phyloP scores from a whole-genome alignment of 139 green algal genomes.

The Astrephomene gubernaculifera region DNA sequence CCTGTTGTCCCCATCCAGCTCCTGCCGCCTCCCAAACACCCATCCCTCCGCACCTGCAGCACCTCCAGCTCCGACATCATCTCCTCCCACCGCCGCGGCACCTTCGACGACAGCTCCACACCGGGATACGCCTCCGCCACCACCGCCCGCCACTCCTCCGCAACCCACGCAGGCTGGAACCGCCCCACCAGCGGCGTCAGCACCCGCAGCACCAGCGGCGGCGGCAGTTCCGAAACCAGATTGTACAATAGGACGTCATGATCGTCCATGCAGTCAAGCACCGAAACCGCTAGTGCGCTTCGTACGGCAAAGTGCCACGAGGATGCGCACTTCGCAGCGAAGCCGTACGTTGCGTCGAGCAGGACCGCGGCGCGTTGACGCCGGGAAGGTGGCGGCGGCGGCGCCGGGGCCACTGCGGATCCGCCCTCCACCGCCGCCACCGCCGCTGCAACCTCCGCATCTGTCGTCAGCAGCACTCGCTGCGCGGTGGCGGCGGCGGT shows the following conservation, averaged over 20 bases:
- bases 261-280: constrained; percentile 39
- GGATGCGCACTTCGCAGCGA: neutral
- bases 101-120: neutral
- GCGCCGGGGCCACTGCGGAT: neutral
- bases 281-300: constrained; percentile 13
- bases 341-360: constrained; percentile 14
- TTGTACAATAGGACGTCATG: neutral
- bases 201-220: constrained; percentile 15
- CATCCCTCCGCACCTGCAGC: neutral
- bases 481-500: neutral
- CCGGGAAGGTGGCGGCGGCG: neutral
- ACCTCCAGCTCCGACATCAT: constrained; percentile 3
- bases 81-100: neutral
- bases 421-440: neutral
- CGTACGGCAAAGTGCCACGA: neutral
- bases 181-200: constrained; percentile 18
- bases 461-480: constrained; percentile 15
- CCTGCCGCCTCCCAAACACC: too few relatives aligned
- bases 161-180: constrained; percentile 27
- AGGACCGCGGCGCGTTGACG: neutral
- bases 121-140: constrained; percentile 12
- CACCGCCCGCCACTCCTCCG: constrained; percentile 21
- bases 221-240: constrained; percentile 4
- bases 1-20: too few relatives aligned
- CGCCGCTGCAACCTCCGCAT: constrained; percentile 6